Percentiles rank a stretch among this genome's conserved stretches.
Evolutionary conservation across 495 filamentous ascomycete genomes (phyloP).

Genomic region (Penicillium egyptiacum): DNA sequence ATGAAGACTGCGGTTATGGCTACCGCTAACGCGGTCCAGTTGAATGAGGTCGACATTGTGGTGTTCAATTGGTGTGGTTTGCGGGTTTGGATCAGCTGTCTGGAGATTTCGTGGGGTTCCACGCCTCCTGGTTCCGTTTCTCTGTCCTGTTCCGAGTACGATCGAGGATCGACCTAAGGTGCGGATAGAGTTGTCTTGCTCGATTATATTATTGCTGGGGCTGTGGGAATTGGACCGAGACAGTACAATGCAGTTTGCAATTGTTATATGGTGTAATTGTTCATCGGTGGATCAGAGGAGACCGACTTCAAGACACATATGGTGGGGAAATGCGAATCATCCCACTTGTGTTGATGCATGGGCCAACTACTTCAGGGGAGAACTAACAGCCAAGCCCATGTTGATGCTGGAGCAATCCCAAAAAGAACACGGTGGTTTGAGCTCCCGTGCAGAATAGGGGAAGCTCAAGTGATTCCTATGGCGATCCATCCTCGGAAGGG

Average conservation of each 20-base stretch:
- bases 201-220: not conserved
- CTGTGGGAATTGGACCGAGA: not conserved
- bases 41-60: constrained; percentile 21
- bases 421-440: constrained; percentile 32
- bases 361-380: not conserved
- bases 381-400: constrained; percentile 3
- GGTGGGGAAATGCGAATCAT: constrained; percentile 26
- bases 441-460: constrained; percentile 22
- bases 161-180: not conserved
- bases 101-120: not conserved
- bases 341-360: constrained; percentile 8
- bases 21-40: constrained; percentile 34
- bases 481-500: constrained; percentile 18
- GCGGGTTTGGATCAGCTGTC: not conserved
- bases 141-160: not conserved
- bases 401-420: not conserved
- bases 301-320: constrained; percentile 19
- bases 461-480: constrained; percentile 18
- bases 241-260: not conserved
- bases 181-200: not conserved
- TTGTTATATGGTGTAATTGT: not conserved
- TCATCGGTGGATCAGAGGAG: constrained; percentile 14
- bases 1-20: constrained; percentile 37
- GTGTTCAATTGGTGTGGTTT: constrained; percentile 9
- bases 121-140: not conserved